Conservation (phyloP, 2,329 filamentous ascomycete species). For the Colletotrichum liriopes region DNA sequence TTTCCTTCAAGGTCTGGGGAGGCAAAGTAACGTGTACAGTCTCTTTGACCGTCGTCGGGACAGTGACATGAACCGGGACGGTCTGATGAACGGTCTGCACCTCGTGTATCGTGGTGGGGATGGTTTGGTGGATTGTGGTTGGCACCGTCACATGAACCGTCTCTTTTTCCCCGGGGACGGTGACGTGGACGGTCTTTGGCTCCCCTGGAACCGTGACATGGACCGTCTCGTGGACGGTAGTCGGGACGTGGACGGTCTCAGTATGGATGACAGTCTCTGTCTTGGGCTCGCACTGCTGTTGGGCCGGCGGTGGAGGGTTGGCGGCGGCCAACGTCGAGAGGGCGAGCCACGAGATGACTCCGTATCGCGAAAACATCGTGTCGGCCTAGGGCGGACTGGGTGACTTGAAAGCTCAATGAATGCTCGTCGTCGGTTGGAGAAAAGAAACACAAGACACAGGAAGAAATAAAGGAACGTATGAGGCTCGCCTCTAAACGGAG, state of each 20-base stretch:
- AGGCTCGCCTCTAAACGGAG: conserved; percentile 41
- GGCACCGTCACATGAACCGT: conserved; percentile 33
- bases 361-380: conserved; percentile 34
- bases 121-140: conserved; percentile 23
- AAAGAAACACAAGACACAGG: conserved; percentile 16
- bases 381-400: background rate
- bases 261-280: conserved; percentile 40
- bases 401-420: background rate
- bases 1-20: conserved; percentile 28
- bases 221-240: conserved; percentile 25
- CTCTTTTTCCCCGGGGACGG: conserved; percentile 8
- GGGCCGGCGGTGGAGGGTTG: conserved; percentile 24
- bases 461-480: conserved; percentile 38
- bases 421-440: background rate
- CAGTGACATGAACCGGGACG: conserved; percentile 26
- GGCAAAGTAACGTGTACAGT: conserved; percentile 35
- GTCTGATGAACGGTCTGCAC: conserved; percentile 33
- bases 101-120: conserved; percentile 27
- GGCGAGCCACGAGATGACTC: conserved; percentile 33
- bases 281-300: conserved; percentile 32
- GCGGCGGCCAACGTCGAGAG: conserved; percentile 34
- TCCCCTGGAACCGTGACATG: conserved; percentile 24
- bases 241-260: conserved; percentile 21
- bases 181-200: conserved; percentile 29
- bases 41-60: conserved; percentile 19